phyloP scores from a whole-genome alignment of 108 stramenopile genomes.

The Nitzschia sp. region DNA sequence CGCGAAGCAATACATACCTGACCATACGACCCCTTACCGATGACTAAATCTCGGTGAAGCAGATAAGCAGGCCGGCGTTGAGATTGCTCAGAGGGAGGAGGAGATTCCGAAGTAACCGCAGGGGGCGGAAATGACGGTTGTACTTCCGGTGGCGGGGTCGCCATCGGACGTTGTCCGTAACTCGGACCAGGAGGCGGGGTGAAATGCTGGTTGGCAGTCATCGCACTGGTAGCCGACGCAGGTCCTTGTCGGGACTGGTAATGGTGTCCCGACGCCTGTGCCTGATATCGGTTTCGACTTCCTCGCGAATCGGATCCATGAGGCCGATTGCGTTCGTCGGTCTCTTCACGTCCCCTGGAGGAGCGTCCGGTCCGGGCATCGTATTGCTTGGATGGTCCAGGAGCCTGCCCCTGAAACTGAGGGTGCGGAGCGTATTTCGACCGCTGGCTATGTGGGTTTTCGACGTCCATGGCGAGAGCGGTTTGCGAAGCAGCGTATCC shows the following conservation, averaged over 20 bases:
- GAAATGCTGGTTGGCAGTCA: constrained; percentile 26
- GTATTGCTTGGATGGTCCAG: constrained; percentile 2
- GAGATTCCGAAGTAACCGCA: constrained; percentile 58
- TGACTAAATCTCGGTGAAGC: constrained; percentile 87
- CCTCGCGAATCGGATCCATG: constrained; percentile 6
- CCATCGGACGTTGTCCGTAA: constrained; percentile 22
- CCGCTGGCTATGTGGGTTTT: constrained; percentile 32
- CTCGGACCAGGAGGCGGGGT: constrained; percentile 11
- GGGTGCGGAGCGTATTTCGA: constrained; percentile 33
- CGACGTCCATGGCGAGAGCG: constrained; percentile 35
- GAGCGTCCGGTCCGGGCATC: constrained; percentile 9
- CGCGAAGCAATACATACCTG: constrained; percentile 91
- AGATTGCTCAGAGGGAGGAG: constrained; percentile 32
- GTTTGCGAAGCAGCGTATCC: constrained; percentile 15
- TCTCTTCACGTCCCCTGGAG: constrained; percentile 17
- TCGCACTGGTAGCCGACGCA: constrained; percentile 28
- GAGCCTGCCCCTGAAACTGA: constrained; percentile 17
- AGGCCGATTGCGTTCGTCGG: constrained; percentile 10
- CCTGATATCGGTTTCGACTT: constrained; percentile 20
- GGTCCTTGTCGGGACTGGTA: constrained; percentile 34
- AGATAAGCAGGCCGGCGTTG: constrained; percentile 86
- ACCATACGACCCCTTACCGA: constrained; percentile 90
- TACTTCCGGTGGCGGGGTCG: constrained; percentile 37
- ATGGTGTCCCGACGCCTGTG: constrained; percentile 15
- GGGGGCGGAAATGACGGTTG: constrained; percentile 58